These are phyloP conservation scores for Aphanomyces cochlioides DNA, from an alignment of 352 stramenopile genomes.

Conservation along the genomic window DNA sequence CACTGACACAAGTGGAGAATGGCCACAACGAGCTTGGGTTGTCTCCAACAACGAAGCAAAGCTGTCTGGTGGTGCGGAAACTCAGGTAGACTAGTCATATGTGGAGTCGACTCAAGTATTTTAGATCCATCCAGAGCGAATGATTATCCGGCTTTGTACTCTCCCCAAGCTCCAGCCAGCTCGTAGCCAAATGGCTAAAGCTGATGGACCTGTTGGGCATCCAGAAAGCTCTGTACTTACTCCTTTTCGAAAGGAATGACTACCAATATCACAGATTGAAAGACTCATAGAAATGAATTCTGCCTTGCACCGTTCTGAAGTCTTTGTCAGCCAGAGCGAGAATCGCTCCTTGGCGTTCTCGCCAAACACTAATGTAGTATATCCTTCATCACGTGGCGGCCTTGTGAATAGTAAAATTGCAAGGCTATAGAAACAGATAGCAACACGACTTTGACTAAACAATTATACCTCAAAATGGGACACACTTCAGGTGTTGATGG, in stretches of 20 bases:
- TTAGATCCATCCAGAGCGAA: too few species aligned
- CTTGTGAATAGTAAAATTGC: constrained; percentile 3
- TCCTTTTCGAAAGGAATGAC: constrained; percentile 10
- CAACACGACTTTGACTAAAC: neutral
- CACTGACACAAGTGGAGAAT: too few species aligned
- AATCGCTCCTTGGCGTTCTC: neutral
- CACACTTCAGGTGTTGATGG: neutral
- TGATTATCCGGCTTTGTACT: too few species aligned
- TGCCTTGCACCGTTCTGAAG: neutral
- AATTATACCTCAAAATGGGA: constrained; percentile 11
- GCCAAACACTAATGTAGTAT: neutral
- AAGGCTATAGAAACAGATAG: neutral
- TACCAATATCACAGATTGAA: neutral
- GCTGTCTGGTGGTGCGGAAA: too few species aligned
- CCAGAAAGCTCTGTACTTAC: neutral
- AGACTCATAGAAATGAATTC: neutral
- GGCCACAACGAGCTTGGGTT: too few species aligned
- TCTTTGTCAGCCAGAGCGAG: neutral
- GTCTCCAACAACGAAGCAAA: too few species aligned
- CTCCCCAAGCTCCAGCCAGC: neutral
- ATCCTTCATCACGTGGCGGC: neutral
- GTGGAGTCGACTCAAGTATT: too few species aligned
- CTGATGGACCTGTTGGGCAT: neutral
- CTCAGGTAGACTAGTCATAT: too few species aligned
- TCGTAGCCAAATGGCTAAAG: neutral